Evolutionary conservation across 371 early-diverging fungal species (phyloP).

Genomic region (Apophysomyces variabilis): DNA sequence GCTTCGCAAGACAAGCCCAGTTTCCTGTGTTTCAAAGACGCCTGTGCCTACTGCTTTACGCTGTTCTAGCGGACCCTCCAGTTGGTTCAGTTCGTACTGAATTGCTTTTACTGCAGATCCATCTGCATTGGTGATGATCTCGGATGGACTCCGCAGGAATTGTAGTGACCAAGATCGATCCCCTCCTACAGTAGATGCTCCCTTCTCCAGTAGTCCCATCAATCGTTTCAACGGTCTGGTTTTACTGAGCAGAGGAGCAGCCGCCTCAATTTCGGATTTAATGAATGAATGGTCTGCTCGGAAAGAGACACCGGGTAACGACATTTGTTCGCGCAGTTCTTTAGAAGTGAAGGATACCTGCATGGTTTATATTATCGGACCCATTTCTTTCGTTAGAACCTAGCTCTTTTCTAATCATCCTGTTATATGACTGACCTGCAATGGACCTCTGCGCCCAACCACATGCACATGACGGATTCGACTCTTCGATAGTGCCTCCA

Average conservation of each 20-base stretch:
- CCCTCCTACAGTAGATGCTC: conserved; percentile 32
- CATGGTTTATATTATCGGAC: not conserved
- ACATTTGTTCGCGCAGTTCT: conserved; percentile 94
- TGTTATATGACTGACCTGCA: conserved; percentile 64
- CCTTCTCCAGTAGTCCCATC: conserved; percentile 78
- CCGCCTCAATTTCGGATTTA: conserved; percentile 41
- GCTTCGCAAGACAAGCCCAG: conserved; percentile 78
- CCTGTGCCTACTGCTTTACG: conserved; percentile 66
- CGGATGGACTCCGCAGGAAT: conserved; percentile 77
- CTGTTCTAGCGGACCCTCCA: conserved; percentile 63
- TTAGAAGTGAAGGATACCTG: conserved; percentile 92
- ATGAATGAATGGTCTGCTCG: conserved; percentile 65
- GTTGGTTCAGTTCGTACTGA: conserved; percentile 69
- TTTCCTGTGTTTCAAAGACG: conserved; percentile 49
- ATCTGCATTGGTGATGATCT: conserved; percentile 39
- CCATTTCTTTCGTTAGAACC: not conserved
- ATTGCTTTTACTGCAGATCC: conserved; percentile 44
- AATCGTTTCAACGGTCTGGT: conserved; percentile 77
- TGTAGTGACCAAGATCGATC: conserved; percentile 74
- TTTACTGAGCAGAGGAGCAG: conserved; percentile 39
- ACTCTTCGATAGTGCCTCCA: conserved; percentile 73
- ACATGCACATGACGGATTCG: conserved; percentile 81
- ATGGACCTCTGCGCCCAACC: conserved; percentile 91
- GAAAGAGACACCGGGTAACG: conserved; percentile 65
- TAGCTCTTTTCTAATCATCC: not conserved